Evolutionary conservation across 176 grass and related monocot genomes (phyloP), one percentile per base, ranked within the genome.

Genomic region (Areca catechu): DNA sequence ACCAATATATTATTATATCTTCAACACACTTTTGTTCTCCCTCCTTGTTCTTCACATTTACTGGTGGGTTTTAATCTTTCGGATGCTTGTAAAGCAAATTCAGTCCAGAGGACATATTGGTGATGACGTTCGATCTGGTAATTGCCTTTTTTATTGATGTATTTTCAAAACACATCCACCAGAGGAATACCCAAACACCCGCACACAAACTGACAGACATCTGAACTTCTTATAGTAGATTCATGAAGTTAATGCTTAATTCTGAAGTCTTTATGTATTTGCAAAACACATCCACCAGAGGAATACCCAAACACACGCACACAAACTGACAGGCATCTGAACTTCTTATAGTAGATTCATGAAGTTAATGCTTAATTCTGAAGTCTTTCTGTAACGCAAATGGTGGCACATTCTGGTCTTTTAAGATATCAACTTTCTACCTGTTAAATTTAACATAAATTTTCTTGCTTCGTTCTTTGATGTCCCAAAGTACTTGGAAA

Each of bases 1-100:
- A 22, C 83, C 90, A 17, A 83, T 95, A 76, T 89, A 95, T 61
- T 95, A 89, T 48, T 95, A 95, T 78, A 66, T 95, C 48, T 95
- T 95, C 85, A 89, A 89, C 66, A 86, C 79, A 57, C 90, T 89
- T 50, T 59, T 95, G 53, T 95, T 95, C 65, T 83, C 82, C 24
- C 74, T 95, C 63, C 79, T 95, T 59, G 85, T 86, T 59, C 82
- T 95, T 73, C 82, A 95, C 51, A 86, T 95, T 73, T 89, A 89
- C 67, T 95, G 90, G 90, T 83, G 85, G 85, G 63, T 95, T 25
- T 66, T 95, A 57, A 95, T 95, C 24, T 89, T 71, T 48, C 72
- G 90, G 28, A 95, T 95, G 90, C 47, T 89, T 63, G 67, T 95
- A 16, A 95, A 83, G 54, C 90, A 95, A 83, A 83, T 95, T 59